Percentiles rank a stretch among this genome's conserved stretches.
Evolutionary conservation across 805 yeast genomes (phyloP).

Genomic region (Teunomyces kruisii): DNA sequence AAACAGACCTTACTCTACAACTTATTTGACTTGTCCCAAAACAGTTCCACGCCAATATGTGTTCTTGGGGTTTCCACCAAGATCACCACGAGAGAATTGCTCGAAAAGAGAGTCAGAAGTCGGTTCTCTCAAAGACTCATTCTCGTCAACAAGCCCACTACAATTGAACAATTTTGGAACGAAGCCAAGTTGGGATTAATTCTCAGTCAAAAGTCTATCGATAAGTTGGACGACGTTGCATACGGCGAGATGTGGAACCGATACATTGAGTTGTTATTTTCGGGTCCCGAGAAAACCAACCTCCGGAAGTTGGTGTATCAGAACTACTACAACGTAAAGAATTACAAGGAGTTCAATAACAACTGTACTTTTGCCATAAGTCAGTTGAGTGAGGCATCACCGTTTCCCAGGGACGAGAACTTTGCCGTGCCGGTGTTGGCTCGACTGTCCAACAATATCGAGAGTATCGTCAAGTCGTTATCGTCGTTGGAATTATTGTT

Average conservation of each 20-base stretch:
- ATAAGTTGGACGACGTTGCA: slow-evolving; percentile 11
- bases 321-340: slow-evolving; percentile 60
- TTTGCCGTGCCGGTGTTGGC: slow-evolving; percentile 22
- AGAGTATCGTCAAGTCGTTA: slow-evolving; percentile 35
- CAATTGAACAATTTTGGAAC: slow-evolving; percentile 50
- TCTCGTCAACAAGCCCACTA: slow-evolving; percentile 51
- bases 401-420: slow-evolving; percentile 26
- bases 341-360: slow-evolving; percentile 50
- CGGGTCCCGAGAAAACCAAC: slow-evolving; percentile 8
- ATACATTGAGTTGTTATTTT: slow-evolving; percentile 23
- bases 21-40: slow-evolving; percentile 82
- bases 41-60: slow-evolving; percentile 66
- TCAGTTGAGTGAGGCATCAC: slow-evolving; percentile 18
- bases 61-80: slow-evolving; percentile 79
- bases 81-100: slow-evolving; percentile 70
- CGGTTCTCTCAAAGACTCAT: slow-evolving; percentile 82
- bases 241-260: slow-evolving; percentile 48
- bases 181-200: slow-evolving; percentile 44
- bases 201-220: slow-evolving; percentile 17
- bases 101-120: slow-evolving; percentile 90
- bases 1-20: slow-evolving; percentile 87
- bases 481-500: slow-evolving; percentile 73
- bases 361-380: slow-evolving; percentile 43
- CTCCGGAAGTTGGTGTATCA: slow-evolving; percentile 16
- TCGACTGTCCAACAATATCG: slow-evolving; percentile 24